These are phyloP conservation scores for Kurtzmaniella quercitrusa DNA, from an alignment of 1,139 yeast species.

Conservation along the genomic window DNA sequence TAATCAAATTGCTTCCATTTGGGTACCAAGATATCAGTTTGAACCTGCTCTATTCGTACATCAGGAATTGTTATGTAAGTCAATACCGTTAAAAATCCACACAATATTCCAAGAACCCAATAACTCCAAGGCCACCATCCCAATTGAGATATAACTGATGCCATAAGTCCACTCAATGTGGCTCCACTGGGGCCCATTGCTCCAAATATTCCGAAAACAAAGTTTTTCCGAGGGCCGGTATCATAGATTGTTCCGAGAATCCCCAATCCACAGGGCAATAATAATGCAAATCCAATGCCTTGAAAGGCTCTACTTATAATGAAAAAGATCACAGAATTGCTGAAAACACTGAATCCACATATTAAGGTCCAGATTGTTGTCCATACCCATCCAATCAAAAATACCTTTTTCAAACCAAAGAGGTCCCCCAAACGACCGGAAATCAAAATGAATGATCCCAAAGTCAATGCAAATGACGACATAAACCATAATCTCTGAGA, in stretches of 20 bases:
- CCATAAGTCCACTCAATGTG: slow-evolving; percentile 43
- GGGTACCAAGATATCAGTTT: background rate
- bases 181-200: slow-evolving; percentile 58
- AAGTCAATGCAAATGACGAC: slow-evolving; percentile 54
- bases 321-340: slow-evolving; percentile 41
- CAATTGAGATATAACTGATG: slow-evolving; percentile 41
- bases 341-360: slow-evolving; percentile 44
- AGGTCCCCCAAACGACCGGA: slow-evolving; percentile 53
- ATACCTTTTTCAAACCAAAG: slow-evolving; percentile 43
- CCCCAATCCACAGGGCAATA: slow-evolving; percentile 52
- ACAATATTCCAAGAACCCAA: slow-evolving; percentile 38
- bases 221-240: slow-evolving; percentile 44
- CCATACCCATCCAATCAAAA: slow-evolving; percentile 44
- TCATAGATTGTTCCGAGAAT: slow-evolving; percentile 46
- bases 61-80: slow-evolving; percentile 34
- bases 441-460: slow-evolving; percentile 50
- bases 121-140: slow-evolving; percentile 54
- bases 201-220: slow-evolving; percentile 48
- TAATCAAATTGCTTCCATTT: slow-evolving; percentile 29
- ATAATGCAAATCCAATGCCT: slow-evolving; percentile 51
- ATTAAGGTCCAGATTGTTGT: slow-evolving; percentile 40
- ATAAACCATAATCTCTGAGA: slow-evolving; percentile 47
- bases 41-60: slow-evolving; percentile 2
- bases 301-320: slow-evolving; percentile 50
- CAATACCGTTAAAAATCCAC: slow-evolving; percentile 23